phyloP scores from a whole-genome alignment of 495 filamentous ascomycete species.

The Venustampulla echinocandica region DNA sequence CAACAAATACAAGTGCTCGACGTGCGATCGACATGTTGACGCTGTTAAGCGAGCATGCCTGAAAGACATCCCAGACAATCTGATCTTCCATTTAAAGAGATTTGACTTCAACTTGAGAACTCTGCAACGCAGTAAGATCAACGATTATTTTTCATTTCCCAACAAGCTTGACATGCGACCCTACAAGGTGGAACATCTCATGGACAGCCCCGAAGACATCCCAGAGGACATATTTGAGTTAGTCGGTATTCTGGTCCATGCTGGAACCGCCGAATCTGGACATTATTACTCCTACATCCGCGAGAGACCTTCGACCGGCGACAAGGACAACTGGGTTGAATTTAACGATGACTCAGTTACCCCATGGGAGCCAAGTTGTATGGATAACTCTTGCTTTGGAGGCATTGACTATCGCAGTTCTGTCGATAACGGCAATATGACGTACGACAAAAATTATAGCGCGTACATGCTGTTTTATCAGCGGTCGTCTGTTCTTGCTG shows the following conservation, averaged over 20 bases:
- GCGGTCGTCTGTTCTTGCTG: conserved; percentile 57
- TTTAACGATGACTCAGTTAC: conserved; percentile 86
- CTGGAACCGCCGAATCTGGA: conserved; percentile 84
- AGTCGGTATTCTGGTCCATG: conserved; percentile 87
- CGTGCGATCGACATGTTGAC: conserved; percentile 82
- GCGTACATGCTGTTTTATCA: conserved; percentile 99
- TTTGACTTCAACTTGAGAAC: conserved; percentile 91
- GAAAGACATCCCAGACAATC: conserved; percentile 86
- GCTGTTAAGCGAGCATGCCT: conserved; percentile 90
- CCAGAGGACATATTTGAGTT: conserved; percentile 77
- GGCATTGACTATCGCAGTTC: conserved; percentile 49
- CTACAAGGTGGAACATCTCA: conserved; percentile 83
- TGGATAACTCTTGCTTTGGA: conserved; percentile 73
- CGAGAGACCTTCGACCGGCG: conserved; percentile 54
- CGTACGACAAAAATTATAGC: conserved; percentile 63
- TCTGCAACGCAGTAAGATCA: conserved; percentile 84
- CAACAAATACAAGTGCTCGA: conserved; percentile 96
- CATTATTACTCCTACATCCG: conserved; percentile 97
- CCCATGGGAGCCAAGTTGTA: conserved; percentile 61
- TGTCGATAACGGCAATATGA: conserved; percentile 35
- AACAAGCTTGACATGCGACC: conserved; percentile 77
- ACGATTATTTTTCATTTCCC: conserved; percentile 89
- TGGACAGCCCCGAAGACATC: conserved; percentile 44
- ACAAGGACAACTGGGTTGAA: conserved; percentile 63
- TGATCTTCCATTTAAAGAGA: conserved; percentile 93